Base-by-base conservation (phyloP, 331 rosid species). In the Spiraea crenata region DNA sequence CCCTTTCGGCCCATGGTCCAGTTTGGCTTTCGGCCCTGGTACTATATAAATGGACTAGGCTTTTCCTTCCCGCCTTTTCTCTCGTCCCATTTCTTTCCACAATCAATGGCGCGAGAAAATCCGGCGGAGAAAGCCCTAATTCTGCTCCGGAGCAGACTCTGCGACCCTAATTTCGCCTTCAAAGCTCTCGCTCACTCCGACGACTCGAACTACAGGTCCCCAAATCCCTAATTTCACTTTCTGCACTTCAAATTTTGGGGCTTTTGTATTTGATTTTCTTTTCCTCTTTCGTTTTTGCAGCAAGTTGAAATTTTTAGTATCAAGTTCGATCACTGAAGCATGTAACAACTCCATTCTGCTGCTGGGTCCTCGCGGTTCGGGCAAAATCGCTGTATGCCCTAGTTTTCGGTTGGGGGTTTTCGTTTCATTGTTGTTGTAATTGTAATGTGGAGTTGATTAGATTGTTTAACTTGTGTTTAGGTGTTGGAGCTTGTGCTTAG, bases 291-390 rank as follows among this genome's bases (percentile, higher is more conserved):
- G n/a, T 67, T 5, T 3, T 63, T 59, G 54, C 88, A 93, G 97
- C 78, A 91, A 93, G 69, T 57, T 93, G 79, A 91, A 93, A 70
- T 93, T 89, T 80, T 85, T 89, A 60, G 69, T 93, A 31, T 87
- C 97, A 12, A 80, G 89, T 85, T 93, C 99, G 20, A 74, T 93
- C 19, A 83, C 90, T 1, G 99, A 87, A 70, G 99, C 91, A 6
- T 90, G 97, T 71, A 93, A 91, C 82, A 93, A 86, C 66, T 93
- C 99, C 16, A 84, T 93, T 58, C 82, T 93, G 63, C 99, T 93
- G 65, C 88, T 91, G 37, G 99, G 99, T 59, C 90, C 96, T 12
- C 95, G 99, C 7, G 99, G 97, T 73, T 84, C 88, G 7, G 97
- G 97, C 40, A 93, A 93, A 80, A 73, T 76, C 7, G 86, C 85